Percentiles rank a stretch among this genome's conserved stretches.
Conservation (phyloP, 768 basidiomycete genomes). For the Royoungia palumana region DNA sequence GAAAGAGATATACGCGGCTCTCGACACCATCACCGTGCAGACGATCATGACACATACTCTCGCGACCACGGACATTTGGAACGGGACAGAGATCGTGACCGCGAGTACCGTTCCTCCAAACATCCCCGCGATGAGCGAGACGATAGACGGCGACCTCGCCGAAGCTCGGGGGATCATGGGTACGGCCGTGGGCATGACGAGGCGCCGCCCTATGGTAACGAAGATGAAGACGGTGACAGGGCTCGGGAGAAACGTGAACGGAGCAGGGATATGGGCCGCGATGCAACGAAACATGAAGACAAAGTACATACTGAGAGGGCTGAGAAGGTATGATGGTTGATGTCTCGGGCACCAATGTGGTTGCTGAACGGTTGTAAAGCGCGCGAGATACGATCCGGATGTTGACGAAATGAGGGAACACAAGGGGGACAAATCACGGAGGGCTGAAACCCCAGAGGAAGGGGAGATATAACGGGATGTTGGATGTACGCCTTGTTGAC, state of each 20-base stretch:
- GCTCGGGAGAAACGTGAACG: conserved; percentile 45
- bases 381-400: conserved; percentile 52
- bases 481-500: conserved; percentile 8
- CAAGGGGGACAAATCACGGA: conserved; percentile 34
- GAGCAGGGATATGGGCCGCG: conserved; percentile 38
- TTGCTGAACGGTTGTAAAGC: conserved; percentile 34
- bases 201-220: conserved; percentile 34
- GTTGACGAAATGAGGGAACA: conserved; percentile 44
- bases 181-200: conserved; percentile 49
- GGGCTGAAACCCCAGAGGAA: conserved; percentile 83
- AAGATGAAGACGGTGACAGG: conserved; percentile 38
- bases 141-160: conserved; percentile 44
- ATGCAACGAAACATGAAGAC: conserved; percentile 41
- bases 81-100: conserved; percentile 38
- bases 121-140: conserved; percentile 57
- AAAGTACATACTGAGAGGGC: conserved; percentile 51
- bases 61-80: conserved; percentile 33
- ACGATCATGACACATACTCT: conserved; percentile 32
- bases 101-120: conserved; percentile 43
- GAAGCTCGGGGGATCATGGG: conserved; percentile 39
- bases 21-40: conserved; percentile 34
- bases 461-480: conserved; percentile 66
- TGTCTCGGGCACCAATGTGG: neutral
- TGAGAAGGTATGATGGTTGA: conserved; percentile 53
- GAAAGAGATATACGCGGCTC: conserved; percentile 37